Evolutionary conservation across 495 filamentous ascomycete species (phyloP).

Genomic region (Bathelium albidoporum): DNA sequence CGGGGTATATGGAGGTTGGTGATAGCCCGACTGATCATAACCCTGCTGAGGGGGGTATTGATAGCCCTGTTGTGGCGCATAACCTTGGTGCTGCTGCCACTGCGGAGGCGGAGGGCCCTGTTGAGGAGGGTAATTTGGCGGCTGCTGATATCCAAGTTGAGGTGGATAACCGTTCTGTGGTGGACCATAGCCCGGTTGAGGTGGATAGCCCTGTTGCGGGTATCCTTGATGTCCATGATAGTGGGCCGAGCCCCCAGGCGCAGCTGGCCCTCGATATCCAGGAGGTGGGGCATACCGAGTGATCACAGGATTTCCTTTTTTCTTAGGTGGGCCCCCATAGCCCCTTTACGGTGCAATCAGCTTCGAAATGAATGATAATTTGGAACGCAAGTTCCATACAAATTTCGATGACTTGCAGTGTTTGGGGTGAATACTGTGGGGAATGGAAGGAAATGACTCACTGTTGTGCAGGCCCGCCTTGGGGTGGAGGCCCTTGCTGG

Average conservation of each 20-base stretch:
- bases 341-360: constrained; percentile 1
- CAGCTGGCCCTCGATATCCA: constrained; percentile 26
- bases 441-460: constrained; percentile 11
- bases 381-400: not conserved
- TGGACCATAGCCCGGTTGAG: not conserved
- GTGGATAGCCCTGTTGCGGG: constrained; percentile 13
- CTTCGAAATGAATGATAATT: not conserved
- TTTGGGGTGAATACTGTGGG: not conserved
- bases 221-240: constrained; percentile 11
- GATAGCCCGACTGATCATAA: constrained; percentile 13
- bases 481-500: constrained; percentile 15
- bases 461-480: constrained; percentile 15
- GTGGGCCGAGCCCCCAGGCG: not conserved
- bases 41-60: constrained; percentile 13
- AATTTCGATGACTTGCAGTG: not conserved
- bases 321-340: constrained; percentile 21
- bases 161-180: constrained; percentile 1
- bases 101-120: constrained; percentile 5
- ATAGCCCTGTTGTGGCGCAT: constrained; percentile 14
- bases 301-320: constrained; percentile 32
- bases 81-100: not conserved
- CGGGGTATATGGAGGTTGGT: constrained; percentile 9
- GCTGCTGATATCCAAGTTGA: constrained; percentile 4
- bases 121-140: constrained; percentile 2
- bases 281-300: constrained; percentile 32